Base-by-base conservation (phyloP, 2,329 filamentous ascomycete genomes). In the Alternaria tenuissima region DNA sequence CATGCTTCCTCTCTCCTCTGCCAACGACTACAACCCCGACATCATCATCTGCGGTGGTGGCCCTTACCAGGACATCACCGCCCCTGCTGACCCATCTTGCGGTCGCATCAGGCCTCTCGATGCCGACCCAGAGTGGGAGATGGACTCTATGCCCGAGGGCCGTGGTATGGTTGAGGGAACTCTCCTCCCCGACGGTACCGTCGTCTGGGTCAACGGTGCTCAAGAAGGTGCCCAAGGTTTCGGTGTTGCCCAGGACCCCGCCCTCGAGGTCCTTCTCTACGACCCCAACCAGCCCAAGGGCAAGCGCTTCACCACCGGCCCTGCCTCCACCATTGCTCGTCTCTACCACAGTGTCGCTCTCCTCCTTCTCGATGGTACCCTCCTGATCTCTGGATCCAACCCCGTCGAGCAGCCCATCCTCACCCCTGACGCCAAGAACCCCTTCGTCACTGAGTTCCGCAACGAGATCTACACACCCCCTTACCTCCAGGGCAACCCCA, bases 271-370 rank as follows among this genome's bases (percentile, higher is more conserved):
- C 38, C 80, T 89, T 22, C 79, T 88, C 51, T 89, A 89, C 72
- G 81, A 88, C 66, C 84, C 86, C 2, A 73, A 76, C n/a, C 79
- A 83, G 62, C 77, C 85, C 28, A 72, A 81, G 39, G 84, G 84
- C 38, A 75, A 82, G 66, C 82, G 85, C 51, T 88, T 83, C 78
- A 81, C 76, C 7, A 81, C 80, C 26, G 81, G 81, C 38, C 78
- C 79, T 52, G 78, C 76, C 49, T 80, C 80, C 7, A 78, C 77
- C 32, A 80, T 84, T 57, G 72, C 81, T 8, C 77, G 78, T 43
- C 78, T 89, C 36, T 89, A 89, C 76, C 87, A 89, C 73, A 87
- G 85, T 12, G 85, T 88, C 26, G 84, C 86, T 8, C 77, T 89
- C 12, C 79, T 89, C 7, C 78, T 89, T 5, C 80, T 87, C 7